Percentiles rank a stretch among this genome's conserved stretches.
phyloP scores from a whole-genome alignment of 805 yeast species.

The Metschnikowia borealis region DNA sequence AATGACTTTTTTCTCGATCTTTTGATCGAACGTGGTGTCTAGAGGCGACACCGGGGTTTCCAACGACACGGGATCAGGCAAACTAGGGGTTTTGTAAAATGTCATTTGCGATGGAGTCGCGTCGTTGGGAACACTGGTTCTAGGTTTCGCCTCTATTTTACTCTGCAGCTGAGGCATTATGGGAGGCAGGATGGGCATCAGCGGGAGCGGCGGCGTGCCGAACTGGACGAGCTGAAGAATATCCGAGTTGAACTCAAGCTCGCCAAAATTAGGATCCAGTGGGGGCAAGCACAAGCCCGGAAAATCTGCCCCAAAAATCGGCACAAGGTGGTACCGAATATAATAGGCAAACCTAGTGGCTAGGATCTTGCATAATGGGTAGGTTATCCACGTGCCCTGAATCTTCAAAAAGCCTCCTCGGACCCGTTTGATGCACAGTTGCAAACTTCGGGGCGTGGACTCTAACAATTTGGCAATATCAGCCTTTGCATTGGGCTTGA shows the following conservation, averaged over 20 bases:
- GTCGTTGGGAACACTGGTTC: background rate
- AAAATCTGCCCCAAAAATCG: constrained; percentile 73
- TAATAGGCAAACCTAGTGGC: constrained; percentile 75
- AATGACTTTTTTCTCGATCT: background rate
- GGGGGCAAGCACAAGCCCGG: constrained; percentile 59
- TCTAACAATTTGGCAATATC: constrained; percentile 73
- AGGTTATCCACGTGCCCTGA: constrained; percentile 93
- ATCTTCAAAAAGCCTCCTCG: constrained; percentile 89
- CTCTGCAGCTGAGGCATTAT: background rate
- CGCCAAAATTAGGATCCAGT: constrained; percentile 59
- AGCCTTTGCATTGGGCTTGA: constrained; percentile 47
- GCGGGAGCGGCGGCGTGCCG: background rate
- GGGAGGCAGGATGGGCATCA: background rate
- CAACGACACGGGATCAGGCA: background rate
- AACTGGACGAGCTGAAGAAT: background rate
- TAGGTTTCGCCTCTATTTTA: background rate
- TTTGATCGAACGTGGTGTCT: background rate
- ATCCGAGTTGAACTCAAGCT: constrained; percentile 41
- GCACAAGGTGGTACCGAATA: constrained; percentile 70
- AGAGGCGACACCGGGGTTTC: background rate
- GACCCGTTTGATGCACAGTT: constrained; percentile 62
- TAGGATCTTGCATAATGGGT: constrained; percentile 56
- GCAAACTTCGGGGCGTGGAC: constrained; percentile 56
- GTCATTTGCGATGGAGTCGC: background rate
- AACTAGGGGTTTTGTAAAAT: background rate